Base-by-base conservation (phyloP, 371 early-diverging fungal genomes). In the Mucor plumbeus region DNA sequence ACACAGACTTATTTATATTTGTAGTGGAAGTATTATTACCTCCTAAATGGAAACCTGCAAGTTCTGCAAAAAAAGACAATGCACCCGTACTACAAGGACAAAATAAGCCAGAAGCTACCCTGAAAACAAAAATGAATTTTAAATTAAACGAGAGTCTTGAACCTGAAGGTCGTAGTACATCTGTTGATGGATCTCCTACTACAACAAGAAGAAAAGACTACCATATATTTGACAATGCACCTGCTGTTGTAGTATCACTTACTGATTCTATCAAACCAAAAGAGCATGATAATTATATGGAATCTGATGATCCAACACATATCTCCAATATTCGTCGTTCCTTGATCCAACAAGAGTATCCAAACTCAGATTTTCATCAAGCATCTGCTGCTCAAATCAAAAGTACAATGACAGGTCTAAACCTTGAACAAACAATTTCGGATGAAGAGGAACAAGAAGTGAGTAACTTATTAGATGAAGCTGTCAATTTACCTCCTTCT, bases 21-120 rank as follows among this genome's bases (percentile, higher is more conserved):
- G n/a, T 65, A 78, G 78, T 87, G 4, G 75, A 81, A 61, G 68
- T 67, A 14, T 72, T 87, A 34, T 62, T 88, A 11, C 86, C 88
- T 8, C 74, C 71, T 14, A 69, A 77, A 21, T 77, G 74, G 74
- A 65, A 61, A 13, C 74, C 77, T 34, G 54, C 63, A 17, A 73
- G 71, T 59, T 67, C 55, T 11, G 36, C 34, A 2, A 65, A 60
- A 40, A 53, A 34, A 39, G 17, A 9, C 31, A 21, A 59, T 40
- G 19, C 33, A 43, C 33, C 9, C 8, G 19, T 13, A 15, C 54
- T n/a, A 1, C 4, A 35, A 1, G 40, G 39, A 31, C 26, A 14
- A 5, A 38, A 54, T 15, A 34, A 13, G 48, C n/a, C n/a, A 15
- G 5, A 19, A 17, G 13, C 59, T 26, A 26, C 1, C 1, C 26